These are phyloP conservation scores for Microsporum audouinii DNA, from an alignment of 2,329 filamentous ascomycete genomes.

Conservation along the genomic window DNA sequence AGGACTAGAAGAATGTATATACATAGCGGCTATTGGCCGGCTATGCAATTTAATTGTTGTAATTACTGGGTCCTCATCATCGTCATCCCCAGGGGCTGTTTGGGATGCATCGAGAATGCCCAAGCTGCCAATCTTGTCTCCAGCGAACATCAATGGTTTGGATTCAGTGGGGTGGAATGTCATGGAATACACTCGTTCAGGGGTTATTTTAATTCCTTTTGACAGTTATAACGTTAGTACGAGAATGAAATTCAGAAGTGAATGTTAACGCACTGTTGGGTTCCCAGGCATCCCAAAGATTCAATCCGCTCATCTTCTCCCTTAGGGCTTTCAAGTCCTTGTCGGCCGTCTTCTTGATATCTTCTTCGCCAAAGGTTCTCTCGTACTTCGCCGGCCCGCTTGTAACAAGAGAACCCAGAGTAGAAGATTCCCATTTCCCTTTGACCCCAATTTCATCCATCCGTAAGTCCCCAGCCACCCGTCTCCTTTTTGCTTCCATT, in stretches of 20 bases:
- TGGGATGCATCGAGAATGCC: constrained; percentile 87
- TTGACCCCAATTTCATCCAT: constrained; percentile 69
- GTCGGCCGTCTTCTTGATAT: constrained; percentile 68
- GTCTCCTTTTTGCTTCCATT: constrained; percentile 50
- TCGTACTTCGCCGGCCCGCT: constrained; percentile 63
- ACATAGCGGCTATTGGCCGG: constrained; percentile 74
- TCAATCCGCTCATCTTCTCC: constrained; percentile 62
- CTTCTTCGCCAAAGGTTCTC: constrained; percentile 74
- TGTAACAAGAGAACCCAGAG: constrained; percentile 48
- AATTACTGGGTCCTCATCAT: constrained; percentile 64
- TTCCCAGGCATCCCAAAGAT: constrained; percentile 72
- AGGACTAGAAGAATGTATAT: constrained; percentile 60
- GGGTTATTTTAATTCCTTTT: constrained; percentile 77
- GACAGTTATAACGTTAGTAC: not conserved
- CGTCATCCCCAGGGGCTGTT: constrained; percentile 48
- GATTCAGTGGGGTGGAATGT: constrained; percentile 77
- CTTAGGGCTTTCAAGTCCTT: constrained; percentile 62
- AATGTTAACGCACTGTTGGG: constrained; percentile 53
- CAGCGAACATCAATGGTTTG: constrained; percentile 82
- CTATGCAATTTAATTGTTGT: constrained; percentile 84
- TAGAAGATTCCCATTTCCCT: constrained; percentile 60
- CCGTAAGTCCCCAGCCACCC: constrained; percentile 56
- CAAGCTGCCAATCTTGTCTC: constrained; percentile 83
- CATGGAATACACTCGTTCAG: constrained; percentile 75
- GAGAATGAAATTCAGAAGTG: constrained; percentile 1